A percentile compares a stretch with the other conserved stretches of the same genome.
Conservation (phyloP, 176 grass and related monocot species). For the Carex littledalei region DNA sequence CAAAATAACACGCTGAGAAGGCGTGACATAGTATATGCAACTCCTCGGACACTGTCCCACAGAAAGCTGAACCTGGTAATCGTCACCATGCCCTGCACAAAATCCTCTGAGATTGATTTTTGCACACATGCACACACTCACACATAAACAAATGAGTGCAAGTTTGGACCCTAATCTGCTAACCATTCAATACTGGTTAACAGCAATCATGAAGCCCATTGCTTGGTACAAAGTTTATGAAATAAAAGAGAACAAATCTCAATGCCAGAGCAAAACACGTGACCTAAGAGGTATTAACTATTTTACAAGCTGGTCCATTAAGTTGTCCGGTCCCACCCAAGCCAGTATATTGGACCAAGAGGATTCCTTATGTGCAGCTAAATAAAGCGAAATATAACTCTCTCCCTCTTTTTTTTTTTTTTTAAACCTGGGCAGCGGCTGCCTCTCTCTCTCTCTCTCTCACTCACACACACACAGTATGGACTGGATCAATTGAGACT, state of each 20-base stretch:
- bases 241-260: not conserved
- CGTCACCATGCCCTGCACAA: constrained; percentile 50
- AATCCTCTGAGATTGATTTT: constrained; percentile 7
- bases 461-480: not conserved
- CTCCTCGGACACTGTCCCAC: constrained; percentile 79
- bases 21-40: constrained; percentile 92
- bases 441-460: not conserved
- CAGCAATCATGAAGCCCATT: not conserved
- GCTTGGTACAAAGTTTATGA: not conserved
- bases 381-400: not conserved
- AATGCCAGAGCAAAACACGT: not conserved
- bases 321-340: not conserved
- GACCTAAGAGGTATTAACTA: not conserved
- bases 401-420: too few relatives aligned
- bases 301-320: not conserved
- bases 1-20: constrained; percentile 63
- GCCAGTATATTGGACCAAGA: not conserved
- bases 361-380: not conserved
- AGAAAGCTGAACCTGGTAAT: constrained; percentile 48
- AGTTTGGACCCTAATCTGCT: not conserved
- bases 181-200: not conserved
- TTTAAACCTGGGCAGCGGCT: too few relatives aligned
- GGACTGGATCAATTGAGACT: not conserved
- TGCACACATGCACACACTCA: not conserved
- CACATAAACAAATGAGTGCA: not conserved